Conservation (phyloP, 495 filamentous ascomycete genomes). For the Halenospora varia region DNA sequence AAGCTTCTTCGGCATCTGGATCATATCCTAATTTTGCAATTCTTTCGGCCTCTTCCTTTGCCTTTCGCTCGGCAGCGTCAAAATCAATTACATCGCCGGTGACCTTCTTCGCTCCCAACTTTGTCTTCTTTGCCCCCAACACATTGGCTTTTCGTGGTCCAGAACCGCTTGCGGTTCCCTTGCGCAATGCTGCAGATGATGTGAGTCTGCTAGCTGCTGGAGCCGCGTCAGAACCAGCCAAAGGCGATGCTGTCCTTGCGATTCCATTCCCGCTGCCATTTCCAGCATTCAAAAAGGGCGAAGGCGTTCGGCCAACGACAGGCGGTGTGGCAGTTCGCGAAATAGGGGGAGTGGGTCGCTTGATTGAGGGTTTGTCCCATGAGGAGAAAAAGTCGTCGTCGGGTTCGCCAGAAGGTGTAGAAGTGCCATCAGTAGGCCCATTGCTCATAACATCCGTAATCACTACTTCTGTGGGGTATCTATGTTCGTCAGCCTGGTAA, state of each 20-base stretch:
- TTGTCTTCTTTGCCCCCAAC: slow-evolving; percentile 83
- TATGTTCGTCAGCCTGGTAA: slow-evolving; percentile 29
- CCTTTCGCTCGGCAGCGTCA: slow-evolving; percentile 93
- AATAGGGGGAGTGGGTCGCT: slow-evolving; percentile 89
- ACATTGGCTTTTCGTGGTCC: slow-evolving; percentile 76
- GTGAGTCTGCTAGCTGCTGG: slow-evolving; percentile 67
- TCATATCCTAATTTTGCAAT: slow-evolving; percentile 99
- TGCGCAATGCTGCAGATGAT: slow-evolving; percentile 71
- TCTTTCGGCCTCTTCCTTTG: slow-evolving; percentile 94
- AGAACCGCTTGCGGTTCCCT: slow-evolving; percentile 48
- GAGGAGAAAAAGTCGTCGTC: slow-evolving; percentile 98
- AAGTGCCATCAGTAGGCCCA: slow-evolving; percentile 57
- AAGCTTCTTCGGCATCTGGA: slow-evolving; percentile 76
- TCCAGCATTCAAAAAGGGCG: slow-evolving; percentile 78
- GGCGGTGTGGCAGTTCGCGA: slow-evolving; percentile 89
- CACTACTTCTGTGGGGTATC: slow-evolving; percentile 81
- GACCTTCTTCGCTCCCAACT: slow-evolving; percentile 91
- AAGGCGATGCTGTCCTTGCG: slow-evolving; percentile 74
- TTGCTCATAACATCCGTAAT: slow-evolving; percentile 63
- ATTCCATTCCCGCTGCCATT: slow-evolving; percentile 51
- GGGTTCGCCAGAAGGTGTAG: slow-evolving; percentile 69
- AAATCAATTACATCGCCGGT: slow-evolving; percentile 80
- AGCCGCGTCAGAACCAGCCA: slow-evolving; percentile 54
- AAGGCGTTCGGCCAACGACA: slow-evolving; percentile 74
- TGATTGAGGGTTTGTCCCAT: slow-evolving; percentile 97